Evolutionary conservation across 2,329 filamentous ascomycete species (phyloP).

Genomic region (Exophiala aquamarina): DNA sequence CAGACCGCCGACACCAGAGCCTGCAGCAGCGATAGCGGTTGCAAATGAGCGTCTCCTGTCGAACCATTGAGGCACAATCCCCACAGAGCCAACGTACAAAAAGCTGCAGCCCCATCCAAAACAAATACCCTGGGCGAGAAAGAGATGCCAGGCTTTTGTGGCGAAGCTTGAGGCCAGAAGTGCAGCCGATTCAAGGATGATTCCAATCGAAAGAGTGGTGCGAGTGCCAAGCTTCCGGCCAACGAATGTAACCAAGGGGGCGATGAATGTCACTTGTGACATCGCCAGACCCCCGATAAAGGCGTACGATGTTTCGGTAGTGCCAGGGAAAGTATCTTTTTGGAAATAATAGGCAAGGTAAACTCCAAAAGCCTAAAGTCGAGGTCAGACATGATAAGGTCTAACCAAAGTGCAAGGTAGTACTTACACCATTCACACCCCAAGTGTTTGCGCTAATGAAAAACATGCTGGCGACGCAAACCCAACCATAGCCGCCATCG

Average conservation of each 20-base stretch:
- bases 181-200: conserved; percentile 16
- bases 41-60: conserved; percentile 27
- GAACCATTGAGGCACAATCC: conserved; percentile 32
- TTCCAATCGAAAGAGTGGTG: conserved; percentile 20
- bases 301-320: conserved; percentile 28
- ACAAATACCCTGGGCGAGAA: conserved; percentile 27
- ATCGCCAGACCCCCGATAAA: conserved; percentile 32
- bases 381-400: conserved; percentile 2
- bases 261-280: conserved; percentile 25
- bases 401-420: background rate
- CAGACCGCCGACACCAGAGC: conserved; percentile 31
- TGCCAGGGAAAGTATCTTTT: conserved; percentile 29
- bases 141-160: conserved; percentile 24
- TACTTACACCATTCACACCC: conserved; percentile 29
- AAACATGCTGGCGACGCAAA: conserved; percentile 26
- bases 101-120: conserved; percentile 29
- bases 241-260: conserved; percentile 27
- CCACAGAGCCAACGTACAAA: conserved; percentile 21
- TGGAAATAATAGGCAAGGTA: conserved; percentile 43
- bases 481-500: conserved; percentile 35
- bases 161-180: conserved; percentile 28
- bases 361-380: conserved; percentile 42
- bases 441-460: conserved; percentile 32
- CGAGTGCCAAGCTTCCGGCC: conserved; percentile 20
- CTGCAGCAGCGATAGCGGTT: conserved; percentile 28